These are phyloP conservation scores for Leishmania gerbilli DNA, from an alignment of 208 protist species.

Conservation along the genomic window DNA sequence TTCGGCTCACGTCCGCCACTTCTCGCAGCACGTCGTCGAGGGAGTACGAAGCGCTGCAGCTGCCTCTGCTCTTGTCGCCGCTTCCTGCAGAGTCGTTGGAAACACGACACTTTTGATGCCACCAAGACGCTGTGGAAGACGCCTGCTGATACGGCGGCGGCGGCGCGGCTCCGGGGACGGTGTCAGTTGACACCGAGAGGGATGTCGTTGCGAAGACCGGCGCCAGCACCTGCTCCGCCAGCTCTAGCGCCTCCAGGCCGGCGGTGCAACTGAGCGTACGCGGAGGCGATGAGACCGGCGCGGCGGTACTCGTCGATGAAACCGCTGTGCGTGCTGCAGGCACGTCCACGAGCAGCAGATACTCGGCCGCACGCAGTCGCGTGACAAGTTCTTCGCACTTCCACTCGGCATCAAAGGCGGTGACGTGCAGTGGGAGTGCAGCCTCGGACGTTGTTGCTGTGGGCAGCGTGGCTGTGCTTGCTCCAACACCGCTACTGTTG, in stretches of 20 bases:
- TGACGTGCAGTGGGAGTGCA: slow-evolving; percentile 8
- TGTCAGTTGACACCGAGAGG: background rate
- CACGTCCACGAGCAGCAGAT: slow-evolving; percentile 29
- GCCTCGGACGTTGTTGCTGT: background rate
- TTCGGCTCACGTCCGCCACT: slow-evolving; percentile 8
- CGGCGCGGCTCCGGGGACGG: background rate
- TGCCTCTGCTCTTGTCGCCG: background rate
- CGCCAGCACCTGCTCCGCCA: slow-evolving; percentile 53
- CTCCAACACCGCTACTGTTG: background rate
- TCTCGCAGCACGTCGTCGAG: slow-evolving; percentile 18
- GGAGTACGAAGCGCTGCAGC: background rate
- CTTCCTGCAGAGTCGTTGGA: background rate
- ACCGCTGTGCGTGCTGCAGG: background rate
- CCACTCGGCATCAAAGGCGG: slow-evolving; percentile 38
- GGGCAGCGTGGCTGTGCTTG: background rate
- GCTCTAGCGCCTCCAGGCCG: slow-evolving; percentile 36
- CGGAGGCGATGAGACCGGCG: background rate
- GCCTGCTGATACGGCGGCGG: background rate
- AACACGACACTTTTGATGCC: background rate
- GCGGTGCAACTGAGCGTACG: slow-evolving; percentile 23
- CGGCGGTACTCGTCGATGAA: background rate
- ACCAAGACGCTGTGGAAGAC: background rate
- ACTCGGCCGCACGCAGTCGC: slow-evolving; percentile 55
- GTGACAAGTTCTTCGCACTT: slow-evolving; percentile 50
- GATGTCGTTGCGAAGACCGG: slow-evolving; percentile 43